Percentiles rank a stretch among this genome's conserved stretches.
Evolutionary conservation across 2,329 filamentous ascomycete genomes (phyloP).

Genomic region (Pseudogymnoascus sp.): DNA sequence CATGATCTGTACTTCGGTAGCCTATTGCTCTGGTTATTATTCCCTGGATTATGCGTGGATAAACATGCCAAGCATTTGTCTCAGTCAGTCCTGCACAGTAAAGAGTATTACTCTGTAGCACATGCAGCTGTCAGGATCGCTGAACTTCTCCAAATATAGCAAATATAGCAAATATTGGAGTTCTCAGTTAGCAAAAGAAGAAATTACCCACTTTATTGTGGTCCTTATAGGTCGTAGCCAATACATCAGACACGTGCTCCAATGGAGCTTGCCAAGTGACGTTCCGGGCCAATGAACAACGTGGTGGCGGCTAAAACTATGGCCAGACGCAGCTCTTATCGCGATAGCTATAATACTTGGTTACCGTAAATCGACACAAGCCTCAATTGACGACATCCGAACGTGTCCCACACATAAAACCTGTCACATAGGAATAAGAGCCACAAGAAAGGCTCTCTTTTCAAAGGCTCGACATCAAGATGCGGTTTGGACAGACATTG

Average conservation of each 20-base stretch:
- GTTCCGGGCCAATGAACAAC: background rate
- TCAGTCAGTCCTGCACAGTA: background rate
- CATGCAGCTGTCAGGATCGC: background rate
- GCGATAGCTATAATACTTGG: background rate
- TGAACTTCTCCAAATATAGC: background rate
- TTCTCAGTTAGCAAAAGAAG: background rate
- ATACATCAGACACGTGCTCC: slow-evolving; percentile 5
- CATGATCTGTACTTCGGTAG: background rate
- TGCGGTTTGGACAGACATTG: slow-evolving; percentile 93
- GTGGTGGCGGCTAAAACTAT: slow-evolving; percentile 7
- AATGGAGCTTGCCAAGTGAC: slow-evolving; percentile 4
- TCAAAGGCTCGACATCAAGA: slow-evolving; percentile 36
- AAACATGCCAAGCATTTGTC: background rate
- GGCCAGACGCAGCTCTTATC: background rate
- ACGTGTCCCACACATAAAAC: background rate
- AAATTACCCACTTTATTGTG: background rate
- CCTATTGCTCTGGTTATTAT: background rate
- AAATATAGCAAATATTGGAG: background rate
- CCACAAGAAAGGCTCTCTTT: background rate
- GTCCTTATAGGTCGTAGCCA: background rate
- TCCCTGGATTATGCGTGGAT: background rate
- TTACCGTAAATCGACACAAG: background rate
- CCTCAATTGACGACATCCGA: background rate
- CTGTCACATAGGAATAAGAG: background rate
- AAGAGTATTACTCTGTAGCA: background rate